phyloP scores from a whole-genome alignment of 371 early-diverging fungal species.

The Globomyces sp. region DNA sequence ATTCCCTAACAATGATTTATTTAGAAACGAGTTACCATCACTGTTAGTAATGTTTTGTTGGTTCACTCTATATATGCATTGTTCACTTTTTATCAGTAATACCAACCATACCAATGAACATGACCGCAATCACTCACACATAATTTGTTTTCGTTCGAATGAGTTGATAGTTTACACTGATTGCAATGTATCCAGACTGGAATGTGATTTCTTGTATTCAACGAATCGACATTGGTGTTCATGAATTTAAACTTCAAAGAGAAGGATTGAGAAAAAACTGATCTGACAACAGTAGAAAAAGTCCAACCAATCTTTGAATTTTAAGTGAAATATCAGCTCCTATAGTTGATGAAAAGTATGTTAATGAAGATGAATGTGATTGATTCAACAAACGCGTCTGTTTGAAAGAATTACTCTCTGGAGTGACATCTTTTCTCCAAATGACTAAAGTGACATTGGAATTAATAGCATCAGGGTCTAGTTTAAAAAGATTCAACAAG shows the following conservation, averaged over 20 bases:
- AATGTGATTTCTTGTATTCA: neutral
- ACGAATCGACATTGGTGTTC: neutral
- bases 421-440: no score
- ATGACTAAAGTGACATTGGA: slow-evolving; percentile 33
- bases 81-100: no score
- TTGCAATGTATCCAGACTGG: slow-evolving; percentile 12
- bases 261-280: neutral
- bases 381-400: no score
- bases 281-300: no score
- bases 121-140: slow-evolving; percentile 7
- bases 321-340: no score
- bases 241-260: neutral
- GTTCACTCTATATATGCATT: no score
- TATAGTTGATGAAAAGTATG: no score
- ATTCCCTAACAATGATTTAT: neutral
- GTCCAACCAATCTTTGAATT: no score
- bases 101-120: no score
- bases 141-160: neutral
- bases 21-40: neutral
- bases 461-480: slow-evolving; percentile 32
- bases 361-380: no score
- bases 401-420: no score
- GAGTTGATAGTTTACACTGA: neutral
- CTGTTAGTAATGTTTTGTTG: no score
- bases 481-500: slow-evolving; percentile 27